These are phyloP conservation scores for Seiridium cupressi DNA, from an alignment of 2,329 filamentous ascomycete genomes.

Conservation along the genomic window DNA sequence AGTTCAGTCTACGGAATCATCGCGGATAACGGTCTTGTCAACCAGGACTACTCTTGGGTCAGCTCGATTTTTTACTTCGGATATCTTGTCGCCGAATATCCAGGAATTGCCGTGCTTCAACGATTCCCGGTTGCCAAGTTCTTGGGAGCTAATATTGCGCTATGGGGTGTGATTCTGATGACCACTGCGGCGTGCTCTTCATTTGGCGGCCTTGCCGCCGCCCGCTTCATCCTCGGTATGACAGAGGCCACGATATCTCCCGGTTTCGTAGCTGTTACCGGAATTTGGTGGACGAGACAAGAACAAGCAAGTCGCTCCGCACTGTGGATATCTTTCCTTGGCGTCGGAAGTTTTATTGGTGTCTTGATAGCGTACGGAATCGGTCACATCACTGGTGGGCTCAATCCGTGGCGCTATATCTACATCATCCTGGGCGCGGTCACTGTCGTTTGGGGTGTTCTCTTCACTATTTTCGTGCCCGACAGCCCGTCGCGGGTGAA, in stretches of 20 bases:
- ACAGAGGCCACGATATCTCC: slow-evolving; percentile 20
- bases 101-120: slow-evolving; percentile 32
- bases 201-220: slow-evolving; percentile 16
- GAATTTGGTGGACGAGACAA: slow-evolving; percentile 22
- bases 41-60: slow-evolving; percentile 22
- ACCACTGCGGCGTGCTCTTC: slow-evolving; percentile 17
- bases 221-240: slow-evolving; percentile 18
- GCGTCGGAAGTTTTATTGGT: slow-evolving; percentile 19
- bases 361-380: slow-evolving; percentile 17
- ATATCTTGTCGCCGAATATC: slow-evolving; percentile 41
- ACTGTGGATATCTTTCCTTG: slow-evolving; percentile 19
- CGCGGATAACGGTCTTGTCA: slow-evolving; percentile 17
- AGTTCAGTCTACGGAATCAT: slow-evolving; percentile 23
- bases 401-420: slow-evolving; percentile 17
- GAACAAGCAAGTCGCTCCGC: slow-evolving; percentile 21
- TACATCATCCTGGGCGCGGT: slow-evolving; percentile 16
- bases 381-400: slow-evolving; percentile 15
- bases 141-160: slow-evolving; percentile 31
- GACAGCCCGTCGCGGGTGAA: slow-evolving; percentile 16
- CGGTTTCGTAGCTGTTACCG: slow-evolving; percentile 19
- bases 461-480: slow-evolving; percentile 17
- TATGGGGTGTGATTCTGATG: slow-evolving; percentile 36
- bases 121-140: slow-evolving; percentile 32
- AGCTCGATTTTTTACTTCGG: slow-evolving; percentile 26
- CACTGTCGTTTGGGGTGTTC: slow-evolving; percentile 16